Evolutionary conservation across 805 yeast species (phyloP).

Genomic region (Millerago galiae): DNA sequence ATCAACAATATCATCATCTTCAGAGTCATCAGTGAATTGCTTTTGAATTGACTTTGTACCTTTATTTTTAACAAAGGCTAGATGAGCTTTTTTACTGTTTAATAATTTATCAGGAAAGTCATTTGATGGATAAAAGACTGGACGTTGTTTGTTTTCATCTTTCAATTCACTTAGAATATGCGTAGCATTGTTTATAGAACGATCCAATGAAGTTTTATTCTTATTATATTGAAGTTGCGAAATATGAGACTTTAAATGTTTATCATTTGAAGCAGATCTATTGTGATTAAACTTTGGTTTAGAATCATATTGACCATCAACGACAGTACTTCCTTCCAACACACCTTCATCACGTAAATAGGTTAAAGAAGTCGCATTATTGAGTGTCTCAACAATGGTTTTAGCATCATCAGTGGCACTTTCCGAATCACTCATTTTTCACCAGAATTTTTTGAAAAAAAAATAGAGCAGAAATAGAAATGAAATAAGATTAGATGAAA

Average conservation of each 20-base stretch:
- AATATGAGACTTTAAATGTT: constrained; percentile 45
- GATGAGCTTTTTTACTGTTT: constrained; percentile 44
- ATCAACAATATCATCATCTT: constrained; percentile 16
- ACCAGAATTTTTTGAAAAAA: background rate
- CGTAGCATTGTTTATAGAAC: constrained; percentile 49
- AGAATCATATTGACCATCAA: constrained; percentile 16
- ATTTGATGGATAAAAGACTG: constrained; percentile 54
- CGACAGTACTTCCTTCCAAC: constrained; percentile 22
- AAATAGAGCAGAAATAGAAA: no score
- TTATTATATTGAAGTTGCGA: constrained; percentile 75
- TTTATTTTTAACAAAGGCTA: constrained; percentile 45
- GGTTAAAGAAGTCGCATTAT: constrained; percentile 15
- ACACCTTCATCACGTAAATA: constrained; percentile 22
- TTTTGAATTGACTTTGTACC: constrained; percentile 18
- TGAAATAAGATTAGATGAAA: no score
- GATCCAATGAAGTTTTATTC: constrained; percentile 56
- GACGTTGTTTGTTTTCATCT: constrained; percentile 51
- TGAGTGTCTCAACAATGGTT: constrained; percentile 13
- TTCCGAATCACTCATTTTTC: constrained; percentile 11
- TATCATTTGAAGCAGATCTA: constrained; percentile 25
- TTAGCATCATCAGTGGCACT: constrained; percentile 11
- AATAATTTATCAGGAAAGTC: constrained; percentile 27
- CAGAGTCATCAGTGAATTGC: constrained; percentile 15
- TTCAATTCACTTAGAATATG: constrained; percentile 45
- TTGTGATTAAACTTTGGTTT: constrained; percentile 9